Conservation (phyloP, 2,329 filamentous ascomycete genomes). For the Cladosporium cucumerinum region DNA sequence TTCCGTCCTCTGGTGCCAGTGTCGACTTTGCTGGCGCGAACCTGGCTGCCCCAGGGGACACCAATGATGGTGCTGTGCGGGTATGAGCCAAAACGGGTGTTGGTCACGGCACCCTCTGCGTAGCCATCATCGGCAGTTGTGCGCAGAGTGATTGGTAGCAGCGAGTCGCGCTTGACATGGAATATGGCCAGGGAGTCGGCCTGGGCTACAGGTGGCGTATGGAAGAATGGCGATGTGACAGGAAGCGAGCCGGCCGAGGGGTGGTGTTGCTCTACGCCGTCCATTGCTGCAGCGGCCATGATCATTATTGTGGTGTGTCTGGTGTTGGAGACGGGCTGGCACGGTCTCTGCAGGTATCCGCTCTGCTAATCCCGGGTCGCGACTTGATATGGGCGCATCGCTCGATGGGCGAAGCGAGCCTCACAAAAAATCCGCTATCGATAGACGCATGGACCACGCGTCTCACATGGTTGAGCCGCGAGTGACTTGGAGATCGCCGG, state of each 20-base stretch:
- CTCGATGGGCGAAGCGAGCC: conserved; percentile 12
- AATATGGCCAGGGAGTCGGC: conserved; percentile 73
- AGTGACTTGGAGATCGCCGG: conserved; percentile 11
- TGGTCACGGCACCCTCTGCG: conserved; percentile 56
- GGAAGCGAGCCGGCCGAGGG: background rate
- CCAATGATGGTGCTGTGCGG: conserved; percentile 56
- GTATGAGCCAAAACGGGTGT: conserved; percentile 86
- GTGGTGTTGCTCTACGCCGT: background rate
- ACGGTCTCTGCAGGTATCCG: conserved; percentile 13
- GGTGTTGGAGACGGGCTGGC: conserved; percentile 5
- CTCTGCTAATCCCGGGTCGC: background rate
- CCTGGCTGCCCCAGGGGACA: conserved; percentile 86
- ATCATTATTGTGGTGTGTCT: background rate
- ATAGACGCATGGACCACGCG: conserved; percentile 11
- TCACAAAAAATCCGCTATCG: conserved; percentile 15
- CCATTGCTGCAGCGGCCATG: conserved; percentile 10
- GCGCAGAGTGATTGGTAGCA: conserved; percentile 65
- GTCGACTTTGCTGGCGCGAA: conserved; percentile 83
- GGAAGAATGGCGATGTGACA: conserved; percentile 61
- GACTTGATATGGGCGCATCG: conserved; percentile 10
- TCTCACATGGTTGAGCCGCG: conserved; percentile 14
- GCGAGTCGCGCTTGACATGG: conserved; percentile 82
- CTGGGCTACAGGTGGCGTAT: conserved; percentile 61
- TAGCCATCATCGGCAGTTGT: conserved; percentile 39
- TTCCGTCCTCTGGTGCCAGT: conserved; percentile 83